Evolutionary conservation across 2,329 filamentous ascomycete genomes (phyloP).

Genomic region (Apiospora malaysiana): DNA sequence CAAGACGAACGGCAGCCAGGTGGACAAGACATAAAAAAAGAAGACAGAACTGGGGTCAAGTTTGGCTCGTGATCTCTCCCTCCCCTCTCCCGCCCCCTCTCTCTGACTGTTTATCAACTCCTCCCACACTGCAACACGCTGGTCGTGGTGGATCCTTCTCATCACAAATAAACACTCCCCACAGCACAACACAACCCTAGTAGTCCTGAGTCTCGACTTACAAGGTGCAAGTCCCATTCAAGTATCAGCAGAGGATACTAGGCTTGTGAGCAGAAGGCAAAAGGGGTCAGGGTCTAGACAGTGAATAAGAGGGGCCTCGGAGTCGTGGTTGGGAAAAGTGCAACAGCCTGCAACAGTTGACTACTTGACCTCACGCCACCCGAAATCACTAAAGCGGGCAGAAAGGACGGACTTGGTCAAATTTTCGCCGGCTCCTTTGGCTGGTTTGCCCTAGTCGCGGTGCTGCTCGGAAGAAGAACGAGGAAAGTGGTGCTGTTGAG

Average conservation of each 20-base stretch:
- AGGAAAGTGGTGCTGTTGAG: conserved; percentile 13
- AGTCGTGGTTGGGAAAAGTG: neutral
- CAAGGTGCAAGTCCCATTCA: neutral
- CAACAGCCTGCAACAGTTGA: neutral
- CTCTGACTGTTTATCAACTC: neutral
- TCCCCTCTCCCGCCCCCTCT: neutral
- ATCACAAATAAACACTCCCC: conserved; percentile 17
- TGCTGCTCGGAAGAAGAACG: conserved; percentile 3
- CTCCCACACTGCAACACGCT: neutral
- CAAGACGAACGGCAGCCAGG: conserved; percentile 13
- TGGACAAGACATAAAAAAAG: conserved; percentile 1
- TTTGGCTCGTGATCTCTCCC: neutral
- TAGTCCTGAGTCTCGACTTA: conserved; percentile 11
- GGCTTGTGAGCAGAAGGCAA: neutral
- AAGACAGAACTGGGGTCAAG: neutral
- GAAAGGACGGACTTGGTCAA: conserved; percentile 10
- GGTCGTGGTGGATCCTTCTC: conserved; percentile 4
- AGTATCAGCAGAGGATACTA: neutral
- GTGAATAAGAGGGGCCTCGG: neutral
- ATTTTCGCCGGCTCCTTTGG: conserved; percentile 9
- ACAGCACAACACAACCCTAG: conserved; percentile 14
- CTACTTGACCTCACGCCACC: conserved; percentile 14
- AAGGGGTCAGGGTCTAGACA: neutral
- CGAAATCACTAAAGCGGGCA: neutral
- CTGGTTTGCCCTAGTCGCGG: conserved; percentile 9